A percentile compares a stretch with the other conserved stretches of the same genome.
Conservation (phyloP, 345 rosid species). For the Iberis pinnata region DNA sequence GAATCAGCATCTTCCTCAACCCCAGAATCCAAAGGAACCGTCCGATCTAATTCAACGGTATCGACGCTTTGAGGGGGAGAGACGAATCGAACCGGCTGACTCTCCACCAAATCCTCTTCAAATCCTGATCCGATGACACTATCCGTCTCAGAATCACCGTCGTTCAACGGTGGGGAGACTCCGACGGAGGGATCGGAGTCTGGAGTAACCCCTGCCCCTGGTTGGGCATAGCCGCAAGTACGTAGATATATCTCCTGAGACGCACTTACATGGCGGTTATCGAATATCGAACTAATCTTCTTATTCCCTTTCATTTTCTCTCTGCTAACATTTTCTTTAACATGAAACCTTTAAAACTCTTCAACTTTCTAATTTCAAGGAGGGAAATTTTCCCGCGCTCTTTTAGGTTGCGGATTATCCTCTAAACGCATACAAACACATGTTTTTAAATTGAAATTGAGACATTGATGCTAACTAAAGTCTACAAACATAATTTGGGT, state of each 20-base stretch:
- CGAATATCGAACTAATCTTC: constrained; percentile 6
- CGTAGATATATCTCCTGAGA: constrained; percentile 24
- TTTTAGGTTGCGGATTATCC: no score
- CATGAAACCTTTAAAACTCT: no score
- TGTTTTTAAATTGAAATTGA: no score
- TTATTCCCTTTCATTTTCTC: constrained; percentile 11
- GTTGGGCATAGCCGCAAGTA: constrained; percentile 20
- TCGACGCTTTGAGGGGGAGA: constrained; percentile 12
- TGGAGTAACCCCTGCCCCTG: constrained; percentile 6
- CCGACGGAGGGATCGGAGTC: constrained; percentile 23
- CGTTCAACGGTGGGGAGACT: neutral
- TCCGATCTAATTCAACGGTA: constrained; percentile 12
- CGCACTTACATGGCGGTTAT: constrained; percentile 5
- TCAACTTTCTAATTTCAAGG: no score
- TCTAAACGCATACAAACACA: no score
- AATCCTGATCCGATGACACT: neutral
- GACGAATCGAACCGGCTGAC: constrained; percentile 16
- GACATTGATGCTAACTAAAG: neutral
- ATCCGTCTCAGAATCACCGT: constrained; percentile 7
- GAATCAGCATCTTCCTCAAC: neutral
- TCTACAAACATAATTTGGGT: no score
- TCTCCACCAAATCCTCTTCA: constrained; percentile 11
- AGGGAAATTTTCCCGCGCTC: no score
- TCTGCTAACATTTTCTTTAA: neutral
- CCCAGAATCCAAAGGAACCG: constrained; percentile 7